These are phyloP conservation scores for Fusarium irregulare DNA, from an alignment of 2,329 filamentous ascomycete genomes.

Conservation along the genomic window DNA sequence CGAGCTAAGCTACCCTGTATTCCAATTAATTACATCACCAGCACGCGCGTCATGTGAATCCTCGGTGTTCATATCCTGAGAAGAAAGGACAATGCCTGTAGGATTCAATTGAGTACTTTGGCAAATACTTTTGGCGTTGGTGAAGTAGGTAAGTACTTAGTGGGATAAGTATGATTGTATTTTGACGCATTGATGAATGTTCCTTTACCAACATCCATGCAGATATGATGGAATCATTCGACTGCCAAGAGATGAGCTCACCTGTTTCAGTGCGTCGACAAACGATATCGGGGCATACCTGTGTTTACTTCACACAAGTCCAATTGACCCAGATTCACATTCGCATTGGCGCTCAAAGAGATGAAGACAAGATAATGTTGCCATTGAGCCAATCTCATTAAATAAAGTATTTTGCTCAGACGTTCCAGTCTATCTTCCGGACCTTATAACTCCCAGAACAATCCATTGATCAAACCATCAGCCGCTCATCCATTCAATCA, in stretches of 20 bases:
- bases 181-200: background rate
- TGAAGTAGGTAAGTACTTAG: background rate
- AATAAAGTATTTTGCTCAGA: conserved; percentile 22
- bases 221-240: background rate
- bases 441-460: conserved; percentile 22
- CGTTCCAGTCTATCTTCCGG: conserved; percentile 15
- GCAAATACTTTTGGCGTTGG: background rate
- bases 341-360: background rate
- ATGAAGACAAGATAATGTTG: background rate
- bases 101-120: background rate
- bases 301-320: too few species aligned
- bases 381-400: conserved; percentile 20
- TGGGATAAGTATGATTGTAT: background rate
- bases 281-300: background rate
- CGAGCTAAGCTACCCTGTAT: conserved; percentile 28
- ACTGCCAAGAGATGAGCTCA: background rate
- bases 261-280: background rate
- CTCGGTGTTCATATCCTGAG: background rate
- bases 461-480: conserved; percentile 3
- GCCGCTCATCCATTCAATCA: conserved; percentile 3
- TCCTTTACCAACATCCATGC: background rate
- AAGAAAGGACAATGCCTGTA: background rate
- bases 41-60: background rate
- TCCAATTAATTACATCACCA: background rate
- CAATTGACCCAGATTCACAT: background rate